Evolutionary conservation across 306 rosid genomes (phyloP), one percentile per base, ranked within the genome.

Genomic region (Rosa lucieae): DNA sequence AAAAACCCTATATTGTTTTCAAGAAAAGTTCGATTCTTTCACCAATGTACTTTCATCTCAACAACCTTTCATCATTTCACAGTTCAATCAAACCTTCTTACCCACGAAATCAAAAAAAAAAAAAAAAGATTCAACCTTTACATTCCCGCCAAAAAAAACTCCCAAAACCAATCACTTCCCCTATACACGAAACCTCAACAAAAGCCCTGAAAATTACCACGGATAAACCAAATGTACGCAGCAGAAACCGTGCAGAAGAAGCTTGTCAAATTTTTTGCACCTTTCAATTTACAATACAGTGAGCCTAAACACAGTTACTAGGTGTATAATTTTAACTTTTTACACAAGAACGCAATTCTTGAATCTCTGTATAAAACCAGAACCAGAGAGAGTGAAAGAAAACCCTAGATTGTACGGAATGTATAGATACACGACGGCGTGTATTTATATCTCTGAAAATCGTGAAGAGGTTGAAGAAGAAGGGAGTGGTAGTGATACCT

Each of bases 321-420:
- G 69, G n/a, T 21, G 17, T 12, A 53, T 10, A 37, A 10, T 73
- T 37, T 56, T 6, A 74, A 56, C 23, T 74, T 74, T 74, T 46
- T 56, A 35, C 8, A 23, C 56, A 26, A 42, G 9, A 75, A 67
- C 32, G 2, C 29, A 59, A 10, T 18, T 42, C 32, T 61, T 8
- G 70, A 3, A 10, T 59, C 23, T 75, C 21, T 32, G 78, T 59
- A 11, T 9, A 12, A 72, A 29, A 8, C 76, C 18, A 18, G 29
- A 52, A 15, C 48, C 10, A 26, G 59, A 67, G 72, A 71, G 18
- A 29, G 56, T 21, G 51, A 21, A 67, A 23, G 56, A 4, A 55
- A 58, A 74, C 79, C 79, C 72, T 47, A 76, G 58, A 46, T 62
- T 32, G 72, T 62, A 46, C 62, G 29, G 48, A 46, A 32, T 15